Percentiles rank a stretch among this genome's conserved stretches.
Evolutionary conservation across 2,329 filamentous ascomycete species (phyloP).

Genomic region (Fusarium solani-melongenae): DNA sequence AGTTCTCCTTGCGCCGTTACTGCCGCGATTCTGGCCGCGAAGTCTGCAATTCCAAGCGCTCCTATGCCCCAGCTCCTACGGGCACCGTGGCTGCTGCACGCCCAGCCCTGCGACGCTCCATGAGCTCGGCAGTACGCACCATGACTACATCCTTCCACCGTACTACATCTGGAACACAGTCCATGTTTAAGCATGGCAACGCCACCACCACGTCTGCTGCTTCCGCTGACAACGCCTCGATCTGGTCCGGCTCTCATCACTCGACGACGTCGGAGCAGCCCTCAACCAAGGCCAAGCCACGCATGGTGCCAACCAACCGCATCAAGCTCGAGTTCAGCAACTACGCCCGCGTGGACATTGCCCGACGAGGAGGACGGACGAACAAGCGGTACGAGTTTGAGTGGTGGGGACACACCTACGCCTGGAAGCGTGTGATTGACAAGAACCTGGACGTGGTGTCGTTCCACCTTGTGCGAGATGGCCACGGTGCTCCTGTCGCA

Average conservation of each 20-base stretch:
- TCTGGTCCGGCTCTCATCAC: slow-evolving; percentile 41
- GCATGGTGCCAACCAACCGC: slow-evolving; percentile 73
- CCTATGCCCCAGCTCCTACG: slow-evolving; percentile 56
- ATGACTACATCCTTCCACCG: slow-evolving; percentile 52
- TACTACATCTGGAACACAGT: slow-evolving; percentile 37
- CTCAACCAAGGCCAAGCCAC: slow-evolving; percentile 49
- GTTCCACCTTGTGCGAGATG: slow-evolving; percentile 81
- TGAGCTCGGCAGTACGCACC: slow-evolving; percentile 59
- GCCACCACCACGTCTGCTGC: slow-evolving; percentile 21
- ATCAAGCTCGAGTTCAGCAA: slow-evolving; percentile 96
- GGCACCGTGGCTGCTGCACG: slow-evolving; percentile 47
- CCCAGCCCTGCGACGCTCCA: slow-evolving; percentile 60
- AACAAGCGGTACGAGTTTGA: slow-evolving; percentile 89
- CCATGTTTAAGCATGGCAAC: slow-evolving; percentile 36
- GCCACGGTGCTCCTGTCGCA: slow-evolving; percentile 72
- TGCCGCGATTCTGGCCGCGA: slow-evolving; percentile 93
- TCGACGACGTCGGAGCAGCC: slow-evolving; percentile 30
- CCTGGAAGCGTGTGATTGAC: slow-evolving; percentile 83
- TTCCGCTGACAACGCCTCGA: slow-evolving; percentile 35
- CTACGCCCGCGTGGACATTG: slow-evolving; percentile 91
- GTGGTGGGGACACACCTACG: slow-evolving; percentile 90
- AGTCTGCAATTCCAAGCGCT: slow-evolving; percentile 85
- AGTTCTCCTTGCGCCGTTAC: slow-evolving; percentile 92
- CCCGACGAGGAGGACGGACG: slow-evolving; percentile 70
- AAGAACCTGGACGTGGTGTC: slow-evolving; percentile 76